A percentile compares a stretch with the other conserved stretches of the same genome.
Conservation (phyloP, 2,329 filamentous ascomycete genomes). For the Talaromyces sp. region DNA sequence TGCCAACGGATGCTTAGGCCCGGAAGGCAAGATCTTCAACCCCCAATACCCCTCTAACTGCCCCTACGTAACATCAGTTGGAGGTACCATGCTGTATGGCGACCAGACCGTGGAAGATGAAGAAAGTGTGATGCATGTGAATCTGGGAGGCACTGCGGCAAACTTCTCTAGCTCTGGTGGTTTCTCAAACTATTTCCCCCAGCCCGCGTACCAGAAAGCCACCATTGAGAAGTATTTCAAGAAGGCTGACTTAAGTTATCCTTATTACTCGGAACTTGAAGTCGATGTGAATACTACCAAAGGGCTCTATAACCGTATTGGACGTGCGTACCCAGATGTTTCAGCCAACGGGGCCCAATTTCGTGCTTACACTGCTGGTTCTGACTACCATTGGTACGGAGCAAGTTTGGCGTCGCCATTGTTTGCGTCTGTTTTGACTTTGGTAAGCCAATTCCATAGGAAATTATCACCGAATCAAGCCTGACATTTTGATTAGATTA, state of each 20-base stretch:
- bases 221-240: constrained; percentile 48
- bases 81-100: constrained; percentile 38
- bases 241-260: constrained; percentile 31
- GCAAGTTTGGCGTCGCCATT: constrained; percentile 33
- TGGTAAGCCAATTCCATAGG: constrained; percentile 24
- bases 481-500: constrained; percentile 36
- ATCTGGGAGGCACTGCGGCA: constrained; percentile 27
- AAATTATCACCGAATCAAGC: background rate
- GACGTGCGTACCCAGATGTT: constrained; percentile 55
- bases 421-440: constrained; percentile 33
- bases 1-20: constrained; percentile 43
- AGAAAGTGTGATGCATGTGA: constrained; percentile 36
- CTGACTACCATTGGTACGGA: constrained; percentile 28
- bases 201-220: constrained; percentile 46
- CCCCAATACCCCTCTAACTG: constrained; percentile 55
- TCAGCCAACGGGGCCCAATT: constrained; percentile 47
- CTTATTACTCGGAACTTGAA: constrained; percentile 36
- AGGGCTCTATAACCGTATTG: constrained; percentile 49
- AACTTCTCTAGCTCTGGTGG: constrained; percentile 49
- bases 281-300: constrained; percentile 39
- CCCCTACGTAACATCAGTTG: constrained; percentile 56
- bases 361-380: constrained; percentile 22
- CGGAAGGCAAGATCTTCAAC: constrained; percentile 49
- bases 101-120: constrained; percentile 29
- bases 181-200: constrained; percentile 52